phyloP scores from a whole-genome alignment of 129 eudicot species.

The Pittosporum tobira region DNA sequence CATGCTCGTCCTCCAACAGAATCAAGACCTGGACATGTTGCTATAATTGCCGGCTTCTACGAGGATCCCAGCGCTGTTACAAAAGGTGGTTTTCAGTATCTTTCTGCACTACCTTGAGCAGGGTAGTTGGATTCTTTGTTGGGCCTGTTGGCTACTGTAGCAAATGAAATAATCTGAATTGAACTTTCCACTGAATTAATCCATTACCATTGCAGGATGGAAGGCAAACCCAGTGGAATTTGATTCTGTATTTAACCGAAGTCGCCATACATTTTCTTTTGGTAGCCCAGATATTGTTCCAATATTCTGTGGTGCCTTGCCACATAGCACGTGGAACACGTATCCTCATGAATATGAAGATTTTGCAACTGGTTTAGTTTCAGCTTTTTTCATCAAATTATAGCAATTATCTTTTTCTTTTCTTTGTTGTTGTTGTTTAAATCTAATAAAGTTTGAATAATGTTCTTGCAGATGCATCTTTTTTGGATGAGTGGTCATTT shows the following conservation, averaged over 20 bases:
- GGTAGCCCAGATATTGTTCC: slow-evolving; percentile 99
- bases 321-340: slow-evolving; percentile 87
- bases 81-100: slow-evolving; percentile 47
- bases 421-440: slow-evolving; percentile 6
- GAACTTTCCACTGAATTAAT: not conserved
- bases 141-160: not conserved
- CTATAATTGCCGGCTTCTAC: slow-evolving; percentile 90
- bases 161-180: not conserved
- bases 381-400: not conserved
- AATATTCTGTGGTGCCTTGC: slow-evolving; percentile 85
- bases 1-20: slow-evolving; percentile 99
- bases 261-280: slow-evolving; percentile 75
- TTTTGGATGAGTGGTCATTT: slow-evolving; percentile 98
- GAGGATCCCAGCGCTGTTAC: slow-evolving; percentile 99
- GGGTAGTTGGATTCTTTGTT: slow-evolving; percentile 18
- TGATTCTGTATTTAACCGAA: slow-evolving; percentile 91
- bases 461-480: slow-evolving; percentile 82
- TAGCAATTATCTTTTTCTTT: too few species aligned
- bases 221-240: slow-evolving; percentile 98
- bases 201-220: slow-evolving; percentile 54
- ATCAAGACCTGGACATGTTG: slow-evolving; percentile 99
- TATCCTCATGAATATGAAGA: slow-evolving; percentile 98
- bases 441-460: slow-evolving; percentile 1
- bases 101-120: slow-evolving; percentile 9
- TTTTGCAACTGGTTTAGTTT: slow-evolving; percentile 79